phyloP scores from a whole-genome alignment of 306 rosid species.

The Lagenaria siceraria region DNA sequence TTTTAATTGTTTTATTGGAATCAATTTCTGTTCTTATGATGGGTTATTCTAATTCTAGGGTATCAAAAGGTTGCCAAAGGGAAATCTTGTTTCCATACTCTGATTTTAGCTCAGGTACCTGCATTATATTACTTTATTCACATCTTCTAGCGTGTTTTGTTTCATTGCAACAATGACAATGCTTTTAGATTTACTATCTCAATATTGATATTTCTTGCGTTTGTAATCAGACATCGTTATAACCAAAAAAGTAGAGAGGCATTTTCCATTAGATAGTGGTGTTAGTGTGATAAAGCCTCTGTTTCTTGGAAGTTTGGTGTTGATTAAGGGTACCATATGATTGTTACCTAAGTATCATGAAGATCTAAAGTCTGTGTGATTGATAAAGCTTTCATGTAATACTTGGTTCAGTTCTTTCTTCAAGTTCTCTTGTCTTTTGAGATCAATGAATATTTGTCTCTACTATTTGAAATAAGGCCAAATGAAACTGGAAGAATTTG shows the following conservation, averaged over 20 bases:
- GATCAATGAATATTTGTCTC: no score
- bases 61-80: conserved; percentile 79
- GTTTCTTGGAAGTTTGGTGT: not conserved
- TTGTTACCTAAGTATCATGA: not conserved
- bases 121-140: not conserved
- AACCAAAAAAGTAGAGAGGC: not conserved
- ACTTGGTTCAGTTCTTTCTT: not conserved
- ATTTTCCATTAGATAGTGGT: not conserved
- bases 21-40: not conserved
- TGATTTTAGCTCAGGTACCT: conserved; percentile 44
- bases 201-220: not conserved
- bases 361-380: not conserved
- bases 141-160: not conserved
- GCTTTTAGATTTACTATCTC: not conserved
- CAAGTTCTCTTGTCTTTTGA: not conserved
- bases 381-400: not conserved
- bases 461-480: not conserved
- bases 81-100: conserved; percentile 34
- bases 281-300: not conserved
- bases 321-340: not conserved
- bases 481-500: not conserved
- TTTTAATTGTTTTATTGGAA: not conserved
- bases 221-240: not conserved
- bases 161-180: not conserved
- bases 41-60: conserved; percentile 25